These are phyloP conservation scores for Huiozyma naganishii DNA, from an alignment of 805 yeast species.

Conservation along the genomic window DNA sequence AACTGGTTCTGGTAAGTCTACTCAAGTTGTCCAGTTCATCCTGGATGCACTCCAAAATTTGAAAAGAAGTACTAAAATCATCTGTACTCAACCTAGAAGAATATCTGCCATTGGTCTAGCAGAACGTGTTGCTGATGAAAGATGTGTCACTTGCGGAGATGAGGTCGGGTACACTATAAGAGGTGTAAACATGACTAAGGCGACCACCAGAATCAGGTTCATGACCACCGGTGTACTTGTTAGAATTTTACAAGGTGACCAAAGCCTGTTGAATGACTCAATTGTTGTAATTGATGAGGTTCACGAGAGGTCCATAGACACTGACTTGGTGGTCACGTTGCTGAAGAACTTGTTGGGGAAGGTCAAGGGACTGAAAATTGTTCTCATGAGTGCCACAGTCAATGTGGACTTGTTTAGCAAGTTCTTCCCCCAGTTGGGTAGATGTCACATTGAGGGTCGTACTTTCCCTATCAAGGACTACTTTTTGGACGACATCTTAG, in stretches of 20 bases:
- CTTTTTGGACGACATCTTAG: slow-evolving; percentile 59
- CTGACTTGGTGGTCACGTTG: slow-evolving; percentile 73
- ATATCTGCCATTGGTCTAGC: slow-evolving; percentile 92
- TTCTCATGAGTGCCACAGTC: slow-evolving; percentile 92
- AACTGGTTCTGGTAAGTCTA: slow-evolving; percentile 95
- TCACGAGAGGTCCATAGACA: slow-evolving; percentile 90
- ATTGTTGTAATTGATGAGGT: slow-evolving; percentile 85
- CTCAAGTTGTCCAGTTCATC: slow-evolving; percentile 86
- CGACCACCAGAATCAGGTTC: slow-evolving; percentile 64
- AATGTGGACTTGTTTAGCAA: slow-evolving; percentile 54
- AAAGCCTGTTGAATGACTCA: slow-evolving; percentile 39
- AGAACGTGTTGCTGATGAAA: slow-evolving; percentile 80
- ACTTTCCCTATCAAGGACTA: slow-evolving; percentile 82
- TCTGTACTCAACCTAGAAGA: slow-evolving; percentile 94
- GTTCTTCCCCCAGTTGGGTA: slow-evolving; percentile 52
- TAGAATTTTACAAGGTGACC: slow-evolving; percentile 58
- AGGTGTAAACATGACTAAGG: slow-evolving; percentile 67
- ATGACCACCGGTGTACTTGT: slow-evolving; percentile 89
- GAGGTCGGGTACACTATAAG: slow-evolving; percentile 86
- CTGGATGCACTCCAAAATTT: slow-evolving; percentile 50
- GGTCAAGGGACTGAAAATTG: slow-evolving; percentile 45
- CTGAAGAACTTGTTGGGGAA: slow-evolving; percentile 47
- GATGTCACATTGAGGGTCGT: slow-evolving; percentile 81
- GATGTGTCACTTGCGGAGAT: slow-evolving; percentile 36
- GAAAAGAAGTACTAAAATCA: slow-evolving; percentile 41